Base-by-base conservation (phyloP, 441 rosid genomes). In the Pelargonium citronellum region DNA sequence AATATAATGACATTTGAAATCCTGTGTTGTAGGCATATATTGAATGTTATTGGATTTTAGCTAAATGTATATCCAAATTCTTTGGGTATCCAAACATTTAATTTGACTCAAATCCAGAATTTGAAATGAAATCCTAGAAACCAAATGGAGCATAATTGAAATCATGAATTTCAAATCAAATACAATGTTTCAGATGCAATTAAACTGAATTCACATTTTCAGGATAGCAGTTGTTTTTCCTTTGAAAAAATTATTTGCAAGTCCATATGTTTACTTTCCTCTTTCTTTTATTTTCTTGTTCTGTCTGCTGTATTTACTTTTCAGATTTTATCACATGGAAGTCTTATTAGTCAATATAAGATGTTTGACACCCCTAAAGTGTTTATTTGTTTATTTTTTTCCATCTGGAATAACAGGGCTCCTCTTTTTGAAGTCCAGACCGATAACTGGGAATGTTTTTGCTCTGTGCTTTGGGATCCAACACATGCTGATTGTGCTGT, bases 381-480 rank as follows among this genome's bases (percentile, higher is more conserved):
- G 4, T 55, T 55, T 55, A 2, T 5, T 6, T 8, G 4, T 30
- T 30, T 30, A 34, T 34, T 34, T 34, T 34, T 24, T 24, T 24
- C 30, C 30, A 34, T 62, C 41, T 75, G 61, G 73, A 69, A 63
- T 68, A 39, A 24, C 82, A 95, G 99, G 91, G 99, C 98, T 69
- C 98, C 99, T 60, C 83, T 89, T 71, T 84, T 82, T 82, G 96
- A 91, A 79, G 87, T 87, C 76, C 99, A 95, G 80, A 87, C 90
- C 69, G 90, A 87, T 79, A 77, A 85, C 51, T 95, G 99, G 97
- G 98, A 89, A 71, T 95, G 99, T 84, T 95, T 83, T 80, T 86
- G 90, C 75, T 83, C 83, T 73, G 77, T 95, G 73, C 80, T 74
- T 27, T 92, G 98, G 99, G 92, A 95, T 79, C 94, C 98, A 49